These are phyloP conservation scores for Juglanconis oblonga DNA, from an alignment of 2,329 filamentous ascomycete species.

Conservation along the genomic window DNA sequence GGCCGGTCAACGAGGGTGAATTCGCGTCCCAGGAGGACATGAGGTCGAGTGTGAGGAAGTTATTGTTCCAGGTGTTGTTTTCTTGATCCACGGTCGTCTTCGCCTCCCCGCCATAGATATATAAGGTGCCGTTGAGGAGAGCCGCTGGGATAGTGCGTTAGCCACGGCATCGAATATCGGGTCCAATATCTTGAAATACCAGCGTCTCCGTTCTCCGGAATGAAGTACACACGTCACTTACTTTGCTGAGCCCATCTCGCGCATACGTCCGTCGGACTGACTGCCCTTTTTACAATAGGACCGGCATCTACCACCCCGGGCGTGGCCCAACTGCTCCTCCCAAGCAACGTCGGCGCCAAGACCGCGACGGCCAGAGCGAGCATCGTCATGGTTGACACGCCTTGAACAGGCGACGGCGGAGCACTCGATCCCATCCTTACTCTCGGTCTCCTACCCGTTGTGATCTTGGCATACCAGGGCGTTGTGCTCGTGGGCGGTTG, in stretches of 20 bases:
- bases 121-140: slow-evolving; percentile 71
- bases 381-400: slow-evolving; percentile 44
- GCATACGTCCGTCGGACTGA: slow-evolving; percentile 56
- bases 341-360: slow-evolving; percentile 43
- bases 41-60: slow-evolving; percentile 70
- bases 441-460: slow-evolving; percentile 37
- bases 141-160: slow-evolving; percentile 42
- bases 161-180: background rate
- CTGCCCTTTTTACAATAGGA: slow-evolving; percentile 39
- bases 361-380: slow-evolving; percentile 49
- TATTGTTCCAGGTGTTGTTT: slow-evolving; percentile 69
- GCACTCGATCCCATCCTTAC: slow-evolving; percentile 42
- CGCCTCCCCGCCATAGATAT: slow-evolving; percentile 71
- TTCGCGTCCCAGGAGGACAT: slow-evolving; percentile 69
- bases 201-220: background rate
- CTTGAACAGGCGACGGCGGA: slow-evolving; percentile 38
- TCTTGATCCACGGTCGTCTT: slow-evolving; percentile 56
- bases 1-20: slow-evolving; percentile 59
- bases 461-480: slow-evolving; percentile 44
- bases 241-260: slow-evolving; percentile 65
- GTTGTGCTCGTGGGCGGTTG: slow-evolving; percentile 21
- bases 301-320: slow-evolving; percentile 46
- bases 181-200: too few species aligned
- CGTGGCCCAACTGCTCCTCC: slow-evolving; percentile 37
- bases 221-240: slow-evolving; percentile 24